Percentiles rank a stretch among this genome's conserved stretches.
Evolutionary conservation across 345 rosid genomes (phyloP).

Genomic region (Streptanthus diversifolius): DNA sequence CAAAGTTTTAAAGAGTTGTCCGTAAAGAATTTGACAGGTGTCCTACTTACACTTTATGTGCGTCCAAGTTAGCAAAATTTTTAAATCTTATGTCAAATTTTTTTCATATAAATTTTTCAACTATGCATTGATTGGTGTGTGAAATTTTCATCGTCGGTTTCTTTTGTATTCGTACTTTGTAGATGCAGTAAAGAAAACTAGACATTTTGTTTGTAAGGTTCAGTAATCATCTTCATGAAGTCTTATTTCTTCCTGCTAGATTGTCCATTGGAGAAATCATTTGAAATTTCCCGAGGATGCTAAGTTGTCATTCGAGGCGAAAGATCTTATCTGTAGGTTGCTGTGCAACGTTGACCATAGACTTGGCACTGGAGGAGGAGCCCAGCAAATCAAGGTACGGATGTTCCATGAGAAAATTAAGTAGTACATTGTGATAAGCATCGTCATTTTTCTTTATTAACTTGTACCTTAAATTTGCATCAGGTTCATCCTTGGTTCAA

Average conservation of each 20-base stretch:
- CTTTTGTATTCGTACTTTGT: neutral
- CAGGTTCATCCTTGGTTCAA: constrained; percentile 97
- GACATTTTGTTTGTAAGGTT: constrained; percentile 13
- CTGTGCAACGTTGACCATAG: constrained; percentile 89
- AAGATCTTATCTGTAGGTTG: constrained; percentile 81
- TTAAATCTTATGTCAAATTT: neutral
- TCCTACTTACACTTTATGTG: neutral
- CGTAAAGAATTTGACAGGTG: constrained; percentile 4
- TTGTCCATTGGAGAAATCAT: constrained; percentile 90
- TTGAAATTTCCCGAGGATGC: constrained; percentile 82
- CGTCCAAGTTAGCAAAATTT: neutral
- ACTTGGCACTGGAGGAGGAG: constrained; percentile 84
- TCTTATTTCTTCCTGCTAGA: constrained; percentile 44
- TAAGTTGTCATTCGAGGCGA: constrained; percentile 66
- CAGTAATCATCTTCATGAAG: constrained; percentile 12
- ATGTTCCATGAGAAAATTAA: constrained; percentile 8
- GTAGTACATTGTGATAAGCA: constrained; percentile 18
- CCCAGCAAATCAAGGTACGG: constrained; percentile 80
- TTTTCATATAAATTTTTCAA: neutral
- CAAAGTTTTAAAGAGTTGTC: neutral
- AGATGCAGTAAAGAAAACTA: neutral
- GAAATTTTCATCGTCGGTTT: neutral
- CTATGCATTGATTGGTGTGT: neutral
- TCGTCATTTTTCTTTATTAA: constrained; percentile 17
- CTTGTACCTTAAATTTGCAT: constrained; percentile 23